Evolutionary conservation across 495 filamentous ascomycete species (phyloP).

Genomic region (Penicillium simplicissimum): DNA sequence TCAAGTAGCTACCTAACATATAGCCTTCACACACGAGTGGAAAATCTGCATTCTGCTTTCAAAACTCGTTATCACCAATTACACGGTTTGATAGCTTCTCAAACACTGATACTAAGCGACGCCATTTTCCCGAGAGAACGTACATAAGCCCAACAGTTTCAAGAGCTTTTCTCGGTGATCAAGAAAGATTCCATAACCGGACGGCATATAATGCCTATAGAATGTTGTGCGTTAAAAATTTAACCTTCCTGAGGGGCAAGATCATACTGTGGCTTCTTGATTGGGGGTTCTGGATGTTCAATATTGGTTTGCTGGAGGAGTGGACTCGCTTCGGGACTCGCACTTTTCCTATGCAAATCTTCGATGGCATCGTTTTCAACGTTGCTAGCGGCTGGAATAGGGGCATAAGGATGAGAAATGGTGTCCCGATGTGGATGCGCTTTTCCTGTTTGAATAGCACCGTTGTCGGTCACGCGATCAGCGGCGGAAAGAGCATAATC

Average conservation of each 20-base stretch:
- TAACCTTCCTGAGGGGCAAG: slow-evolving; percentile 1
- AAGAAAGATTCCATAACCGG: no score
- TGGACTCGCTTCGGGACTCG: slow-evolving; percentile 13
- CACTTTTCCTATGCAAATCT: slow-evolving; percentile 18
- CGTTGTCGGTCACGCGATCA: slow-evolving; percentile 25
- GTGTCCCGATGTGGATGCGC: slow-evolving; percentile 29
- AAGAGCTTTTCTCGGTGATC: no score
- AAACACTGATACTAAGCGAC: no score
- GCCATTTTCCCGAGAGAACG: no score
- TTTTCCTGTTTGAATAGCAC: slow-evolving; percentile 28
- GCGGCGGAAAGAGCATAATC: slow-evolving; percentile 35
- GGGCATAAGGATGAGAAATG: slow-evolving; percentile 34
- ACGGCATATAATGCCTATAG: no score
- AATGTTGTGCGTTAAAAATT: no score
- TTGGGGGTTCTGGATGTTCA: slow-evolving; percentile 10
- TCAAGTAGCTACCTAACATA: no score
- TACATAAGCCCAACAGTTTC: no score
- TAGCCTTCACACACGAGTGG: no score
- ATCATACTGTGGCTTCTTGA: slow-evolving; percentile 6
- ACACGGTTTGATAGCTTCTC: no score
- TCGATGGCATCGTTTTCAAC: slow-evolving; percentile 29
- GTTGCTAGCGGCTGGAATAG: slow-evolving; percentile 31
- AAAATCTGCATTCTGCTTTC: no score
- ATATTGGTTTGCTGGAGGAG: slow-evolving; percentile 13
- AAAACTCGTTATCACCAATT: no score